Conservation (phyloP, 371 early-diverging fungal species). For the Mucor sp. region DNA sequence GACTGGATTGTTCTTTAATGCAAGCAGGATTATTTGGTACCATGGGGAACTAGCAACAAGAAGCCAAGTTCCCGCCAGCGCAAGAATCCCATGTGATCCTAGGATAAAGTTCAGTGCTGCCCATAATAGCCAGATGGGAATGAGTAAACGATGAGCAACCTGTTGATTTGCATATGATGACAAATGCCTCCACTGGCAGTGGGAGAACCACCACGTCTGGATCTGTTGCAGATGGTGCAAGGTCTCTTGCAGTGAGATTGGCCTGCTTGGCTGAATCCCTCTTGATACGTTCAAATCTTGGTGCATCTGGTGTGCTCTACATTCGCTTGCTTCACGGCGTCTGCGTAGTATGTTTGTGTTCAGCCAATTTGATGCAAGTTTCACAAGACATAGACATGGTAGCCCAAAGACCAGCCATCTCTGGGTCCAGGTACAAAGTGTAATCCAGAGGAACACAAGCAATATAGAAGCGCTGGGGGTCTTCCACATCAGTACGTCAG, state of each 20-base stretch:
- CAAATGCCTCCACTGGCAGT: not conserved
- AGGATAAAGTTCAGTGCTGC: not conserved
- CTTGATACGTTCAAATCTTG: not conserved
- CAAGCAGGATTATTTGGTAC: not conserved
- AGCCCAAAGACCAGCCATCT: conserved; percentile 2
- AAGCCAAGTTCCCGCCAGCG: not conserved
- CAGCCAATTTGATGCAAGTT: not conserved
- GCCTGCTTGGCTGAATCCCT: not conserved
- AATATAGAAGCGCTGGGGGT: not conserved
- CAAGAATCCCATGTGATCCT: not conserved
- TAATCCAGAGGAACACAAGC: not conserved
- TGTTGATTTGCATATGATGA: not conserved
- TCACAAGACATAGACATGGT: conserved; percentile 3
- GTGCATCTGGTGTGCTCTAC: not conserved
- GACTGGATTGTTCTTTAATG: not conserved
- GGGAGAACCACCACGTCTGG: not conserved
- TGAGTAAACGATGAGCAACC: not conserved
- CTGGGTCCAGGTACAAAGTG: conserved; percentile 7
- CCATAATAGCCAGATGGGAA: not conserved
- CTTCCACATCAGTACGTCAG: not conserved
- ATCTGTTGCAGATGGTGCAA: not conserved
- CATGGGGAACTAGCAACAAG: not conserved
- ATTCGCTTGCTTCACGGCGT: not conserved
- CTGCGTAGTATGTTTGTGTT: not conserved
- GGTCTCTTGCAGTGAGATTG: not conserved